Percentiles rank a stretch among this genome's conserved stretches.
phyloP scores from a whole-genome alignment of 768 basidiomycete genomes.

The Tulasnella calospora region DNA sequence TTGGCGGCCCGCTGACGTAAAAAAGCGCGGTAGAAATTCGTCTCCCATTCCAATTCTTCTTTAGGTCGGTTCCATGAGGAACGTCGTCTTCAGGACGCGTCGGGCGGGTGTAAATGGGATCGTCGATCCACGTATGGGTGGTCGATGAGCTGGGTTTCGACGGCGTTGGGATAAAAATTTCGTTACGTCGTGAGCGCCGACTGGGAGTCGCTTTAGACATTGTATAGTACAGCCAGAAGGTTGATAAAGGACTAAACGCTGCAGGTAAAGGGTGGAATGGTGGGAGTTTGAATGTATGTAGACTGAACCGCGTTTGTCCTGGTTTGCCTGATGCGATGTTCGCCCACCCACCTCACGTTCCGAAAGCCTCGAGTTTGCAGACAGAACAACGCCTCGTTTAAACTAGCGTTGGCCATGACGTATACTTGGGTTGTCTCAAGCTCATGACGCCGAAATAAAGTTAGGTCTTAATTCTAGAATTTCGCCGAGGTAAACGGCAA shows the following conservation, averaged over 20 bases:
- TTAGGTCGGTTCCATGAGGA: constrained; percentile 5
- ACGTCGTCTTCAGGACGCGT: not conserved
- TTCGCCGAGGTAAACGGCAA: too few relatives aligned
- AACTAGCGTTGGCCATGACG: too few relatives aligned
- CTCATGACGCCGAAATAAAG: too few relatives aligned
- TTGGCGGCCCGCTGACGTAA: not conserved
- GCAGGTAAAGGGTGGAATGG: not conserved
- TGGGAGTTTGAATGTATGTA: not conserved
- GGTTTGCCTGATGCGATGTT: not conserved
- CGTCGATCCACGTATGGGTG: constrained; percentile 13
- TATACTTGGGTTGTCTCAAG: too few relatives aligned
- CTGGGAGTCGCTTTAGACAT: too few relatives aligned
- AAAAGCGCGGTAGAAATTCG: constrained; percentile 17
- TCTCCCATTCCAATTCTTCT: constrained; percentile 15
- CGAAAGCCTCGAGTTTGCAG: too few relatives aligned
- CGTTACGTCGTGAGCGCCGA: constrained; percentile 60
- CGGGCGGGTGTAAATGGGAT: constrained; percentile 21
- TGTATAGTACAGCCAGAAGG: too few relatives aligned
- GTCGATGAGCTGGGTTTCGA: constrained; percentile 10
- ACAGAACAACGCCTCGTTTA: too few relatives aligned
- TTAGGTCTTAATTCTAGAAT: too few relatives aligned
- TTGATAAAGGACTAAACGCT: not conserved
- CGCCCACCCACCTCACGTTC: not conserved
- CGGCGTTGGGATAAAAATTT: constrained; percentile 11
- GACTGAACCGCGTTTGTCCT: not conserved